phyloP scores from a whole-genome alignment of 441 rosid genomes.

The Theobroma grandiflorum region DNA sequence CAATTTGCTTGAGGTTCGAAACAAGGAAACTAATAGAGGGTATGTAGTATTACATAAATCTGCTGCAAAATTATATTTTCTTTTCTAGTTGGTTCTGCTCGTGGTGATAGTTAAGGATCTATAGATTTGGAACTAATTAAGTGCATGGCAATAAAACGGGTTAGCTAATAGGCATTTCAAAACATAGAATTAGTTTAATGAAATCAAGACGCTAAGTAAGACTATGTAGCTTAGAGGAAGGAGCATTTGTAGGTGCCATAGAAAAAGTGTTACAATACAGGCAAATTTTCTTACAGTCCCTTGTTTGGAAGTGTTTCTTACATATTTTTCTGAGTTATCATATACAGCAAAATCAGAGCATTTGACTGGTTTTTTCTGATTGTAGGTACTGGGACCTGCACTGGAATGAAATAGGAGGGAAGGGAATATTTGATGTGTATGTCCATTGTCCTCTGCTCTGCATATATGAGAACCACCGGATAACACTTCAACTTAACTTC shows the following conservation, averaged over 20 bases:
- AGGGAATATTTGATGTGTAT: slow-evolving; percentile 80
- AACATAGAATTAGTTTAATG: slow-evolving; percentile 7
- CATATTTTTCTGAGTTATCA: too few species aligned
- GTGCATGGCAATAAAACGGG: neutral
- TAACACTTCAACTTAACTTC: slow-evolving; percentile 1
- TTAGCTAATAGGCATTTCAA: neutral
- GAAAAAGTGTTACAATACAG: neutral
- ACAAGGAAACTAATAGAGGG: slow-evolving; percentile 83
- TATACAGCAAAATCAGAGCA: neutral
- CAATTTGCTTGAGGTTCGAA: slow-evolving; percentile 71
- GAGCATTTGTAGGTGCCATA: neutral
- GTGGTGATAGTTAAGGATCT: slow-evolving; percentile 1
- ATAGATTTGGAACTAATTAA: neutral
- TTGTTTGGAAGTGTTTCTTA: neutral
- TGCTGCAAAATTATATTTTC: too few species aligned
- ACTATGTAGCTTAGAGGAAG: neutral
- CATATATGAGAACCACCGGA: neutral
- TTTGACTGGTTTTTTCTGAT: slow-evolving; percentile 22
- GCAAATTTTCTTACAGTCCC: slow-evolving; percentile 16
- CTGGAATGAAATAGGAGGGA: slow-evolving; percentile 69
- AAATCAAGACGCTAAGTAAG: slow-evolving; percentile 1
- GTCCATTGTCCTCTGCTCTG: slow-evolving; percentile 26
- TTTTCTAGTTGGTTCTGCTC: neutral
- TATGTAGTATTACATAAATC: slow-evolving; percentile 23
- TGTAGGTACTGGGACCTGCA: slow-evolving; percentile 76